A percentile compares a stretch with the other conserved stretches of the same genome.
Evolutionary conservation across 2,329 filamentous ascomycete genomes (phyloP).

Genomic region (Pseudopithomyces maydicus): DNA sequence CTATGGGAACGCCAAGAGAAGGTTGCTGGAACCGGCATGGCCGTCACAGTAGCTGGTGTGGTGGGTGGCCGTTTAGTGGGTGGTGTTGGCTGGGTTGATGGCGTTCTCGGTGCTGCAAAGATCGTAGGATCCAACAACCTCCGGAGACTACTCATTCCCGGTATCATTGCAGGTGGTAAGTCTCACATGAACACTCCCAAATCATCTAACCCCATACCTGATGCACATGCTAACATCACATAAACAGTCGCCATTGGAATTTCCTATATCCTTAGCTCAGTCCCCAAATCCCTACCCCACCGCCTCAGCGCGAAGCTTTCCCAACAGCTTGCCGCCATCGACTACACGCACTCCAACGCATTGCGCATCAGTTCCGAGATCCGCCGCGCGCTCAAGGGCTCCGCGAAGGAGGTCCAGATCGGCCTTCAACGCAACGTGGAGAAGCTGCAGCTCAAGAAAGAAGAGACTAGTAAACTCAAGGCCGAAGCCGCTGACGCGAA

Average conservation of each 20-base stretch:
- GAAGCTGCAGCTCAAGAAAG: constrained; percentile 75
- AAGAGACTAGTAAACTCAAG: constrained; percentile 82
- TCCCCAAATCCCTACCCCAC: constrained; percentile 85
- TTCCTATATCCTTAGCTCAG: constrained; percentile 82
- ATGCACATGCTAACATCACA: constrained; percentile 12
- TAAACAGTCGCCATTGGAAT: constrained; percentile 70
- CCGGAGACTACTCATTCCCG: constrained; percentile 79
- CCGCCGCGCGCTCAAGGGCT: constrained; percentile 84
- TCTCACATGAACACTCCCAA: constrained; percentile 22
- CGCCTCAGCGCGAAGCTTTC: constrained; percentile 86
- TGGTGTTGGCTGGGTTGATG: constrained; percentile 87
- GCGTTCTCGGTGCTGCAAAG: constrained; percentile 79
- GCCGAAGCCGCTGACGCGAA: constrained; percentile 82
- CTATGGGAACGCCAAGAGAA: constrained; percentile 93
- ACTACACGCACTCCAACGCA: constrained; percentile 92
- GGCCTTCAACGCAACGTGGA: constrained; percentile 85
- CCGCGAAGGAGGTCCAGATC: constrained; percentile 83
- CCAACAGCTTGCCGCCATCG: constrained; percentile 76
- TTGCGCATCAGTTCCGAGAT: constrained; percentile 83
- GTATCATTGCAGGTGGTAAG: constrained; percentile 79
- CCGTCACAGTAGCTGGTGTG: constrained; percentile 86
- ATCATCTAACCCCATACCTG: not conserved
- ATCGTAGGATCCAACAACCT: constrained; percentile 82
- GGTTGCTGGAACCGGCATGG: constrained; percentile 91
- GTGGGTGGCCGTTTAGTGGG: constrained; percentile 82